Evolutionary conservation across 495 filamentous ascomycete species (phyloP), one percentile per base, ranked within the genome.

Genomic region (Penicillium lagena): DNA sequence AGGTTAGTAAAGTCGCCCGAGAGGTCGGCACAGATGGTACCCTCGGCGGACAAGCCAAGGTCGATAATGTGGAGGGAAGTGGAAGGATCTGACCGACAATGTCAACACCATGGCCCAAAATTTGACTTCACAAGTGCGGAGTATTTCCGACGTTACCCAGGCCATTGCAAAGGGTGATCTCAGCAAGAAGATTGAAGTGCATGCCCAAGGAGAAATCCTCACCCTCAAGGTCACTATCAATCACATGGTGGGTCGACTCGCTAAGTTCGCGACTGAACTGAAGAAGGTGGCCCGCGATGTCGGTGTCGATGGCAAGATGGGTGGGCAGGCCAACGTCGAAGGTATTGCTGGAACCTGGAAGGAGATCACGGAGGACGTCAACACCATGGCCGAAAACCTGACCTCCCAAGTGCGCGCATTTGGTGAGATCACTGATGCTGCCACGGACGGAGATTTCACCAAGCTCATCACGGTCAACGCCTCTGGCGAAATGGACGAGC

Each of bases 1-100:
- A 99, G 66, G 94, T 99, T 58, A 97, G 90, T 76, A 96, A 96
- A 63, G 93, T 99, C 51, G 93, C 93, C 42, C 83, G 93, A 50
- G 93, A 99, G 67, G 93, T 99, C 72, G 93, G 93, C 52, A 99
- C 93, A 6, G 93, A 99, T 51, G 93, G 93, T 54, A 96, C 86
- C 8, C 76, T 99, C 15, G 93, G 93, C 45, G 93, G 93, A 12
- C 93, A 97, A 66, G 93, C 93, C 39, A 86, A 94, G 64, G 93
- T 99, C 7, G 87, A 95, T 53, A 93, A 95, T 50, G 94, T 97
- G 34, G 93, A 99, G 72, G 93, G 93, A 55, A 96, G 72, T 99
- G 93, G 93, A 95, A 95, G 64, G 94, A 99, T 65, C 78, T 99
- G 15, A 99, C 94, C 10, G 88, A 95, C 58, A 97, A 97, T 52